phyloP scores from a whole-genome alignment of 1,139 yeast species.

The Suhomyces bokatorum region DNA sequence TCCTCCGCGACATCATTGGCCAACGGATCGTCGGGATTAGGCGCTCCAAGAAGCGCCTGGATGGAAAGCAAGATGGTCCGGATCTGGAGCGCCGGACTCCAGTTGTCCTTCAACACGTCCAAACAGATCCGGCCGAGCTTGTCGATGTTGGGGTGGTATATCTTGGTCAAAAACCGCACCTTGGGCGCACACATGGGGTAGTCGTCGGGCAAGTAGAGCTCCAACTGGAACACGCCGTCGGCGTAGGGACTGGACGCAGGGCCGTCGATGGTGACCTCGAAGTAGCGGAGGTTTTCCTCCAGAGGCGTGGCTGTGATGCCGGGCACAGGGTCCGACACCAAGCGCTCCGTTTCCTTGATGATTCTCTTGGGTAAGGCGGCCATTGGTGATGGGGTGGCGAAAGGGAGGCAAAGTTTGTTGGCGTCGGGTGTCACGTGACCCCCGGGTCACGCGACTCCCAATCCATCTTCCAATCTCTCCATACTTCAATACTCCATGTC shows the following conservation, averaged over 20 bases:
- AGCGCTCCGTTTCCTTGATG: slow-evolving; percentile 89
- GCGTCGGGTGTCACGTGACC: not conserved
- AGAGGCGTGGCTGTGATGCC: slow-evolving; percentile 93
- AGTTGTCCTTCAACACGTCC: slow-evolving; percentile 84
- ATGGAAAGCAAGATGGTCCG: slow-evolving; percentile 90
- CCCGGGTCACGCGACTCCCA: not conserved
- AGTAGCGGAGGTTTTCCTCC: slow-evolving; percentile 89
- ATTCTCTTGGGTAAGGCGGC: slow-evolving; percentile 82
- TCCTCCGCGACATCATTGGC: slow-evolving; percentile 97
- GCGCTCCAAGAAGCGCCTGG: slow-evolving; percentile 92
- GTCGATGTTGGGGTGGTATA: slow-evolving; percentile 96
- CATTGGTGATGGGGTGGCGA: slow-evolving; percentile 30
- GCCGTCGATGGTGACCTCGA: slow-evolving; percentile 83
- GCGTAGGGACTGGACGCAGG: slow-evolving; percentile 87
- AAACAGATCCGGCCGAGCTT: slow-evolving; percentile 92
- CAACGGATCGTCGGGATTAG: slow-evolving; percentile 97
- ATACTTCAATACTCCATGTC: slow-evolving; percentile 2
- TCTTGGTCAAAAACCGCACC: slow-evolving; percentile 86
- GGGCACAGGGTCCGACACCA: slow-evolving; percentile 93
- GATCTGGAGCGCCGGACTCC: slow-evolving; percentile 99
- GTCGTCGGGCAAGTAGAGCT: slow-evolving; percentile 81
- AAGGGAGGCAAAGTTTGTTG: slow-evolving; percentile 1
- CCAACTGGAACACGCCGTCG: slow-evolving; percentile 71
- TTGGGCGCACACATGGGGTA: slow-evolving; percentile 95
- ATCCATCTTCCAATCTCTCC: not conserved